These are phyloP conservation scores for Sphaerobolus stellatus DNA, from an alignment of 1,284 basidiomycete genomes.

Conservation along the genomic window DNA sequence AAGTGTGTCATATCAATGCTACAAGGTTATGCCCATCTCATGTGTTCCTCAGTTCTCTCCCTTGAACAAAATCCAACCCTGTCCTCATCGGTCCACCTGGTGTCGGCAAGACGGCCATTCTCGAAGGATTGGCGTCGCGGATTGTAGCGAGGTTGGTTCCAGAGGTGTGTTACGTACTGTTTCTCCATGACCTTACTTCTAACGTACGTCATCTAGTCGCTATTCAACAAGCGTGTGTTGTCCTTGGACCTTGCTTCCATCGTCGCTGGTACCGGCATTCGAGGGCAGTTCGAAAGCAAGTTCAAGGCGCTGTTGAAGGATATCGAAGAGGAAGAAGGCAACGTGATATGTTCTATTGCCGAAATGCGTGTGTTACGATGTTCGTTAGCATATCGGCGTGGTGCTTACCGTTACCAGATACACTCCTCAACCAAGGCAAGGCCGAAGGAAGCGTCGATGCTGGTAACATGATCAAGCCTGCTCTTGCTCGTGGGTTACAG, in stretches of 20 bases:
- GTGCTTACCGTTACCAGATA: slow-evolving; percentile 50
- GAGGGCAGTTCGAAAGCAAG: slow-evolving; percentile 90
- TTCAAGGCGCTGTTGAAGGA: slow-evolving; percentile 86
- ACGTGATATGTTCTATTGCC: slow-evolving; percentile 83
- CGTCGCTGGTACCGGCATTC: slow-evolving; percentile 84
- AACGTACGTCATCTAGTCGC: slow-evolving; percentile 47
- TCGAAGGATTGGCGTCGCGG: slow-evolving; percentile 87
- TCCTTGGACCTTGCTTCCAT: slow-evolving; percentile 80
- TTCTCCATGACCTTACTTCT: not conserved
- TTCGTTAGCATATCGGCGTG: too few species aligned
- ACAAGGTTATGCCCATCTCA: not conserved
- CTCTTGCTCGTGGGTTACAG: slow-evolving; percentile 81
- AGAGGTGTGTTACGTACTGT: too few species aligned
- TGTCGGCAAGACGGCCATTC: slow-evolving; percentile 89
- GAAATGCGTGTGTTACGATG: slow-evolving; percentile 67
- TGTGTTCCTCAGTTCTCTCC: slow-evolving; percentile 70
- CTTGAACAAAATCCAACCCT: slow-evolving; percentile 84
- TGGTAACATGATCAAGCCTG: slow-evolving; percentile 89
- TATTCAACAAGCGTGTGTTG: slow-evolving; percentile 81
- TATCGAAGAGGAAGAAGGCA: slow-evolving; percentile 79
- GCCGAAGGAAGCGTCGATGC: slow-evolving; percentile 92
- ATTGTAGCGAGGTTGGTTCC: slow-evolving; percentile 92
- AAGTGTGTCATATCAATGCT: slow-evolving; percentile 47
- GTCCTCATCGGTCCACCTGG: slow-evolving; percentile 82
- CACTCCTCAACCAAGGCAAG: slow-evolving; percentile 84